Conservation (phyloP, 1,284 basidiomycete genomes). For the Pseudozyma pruni region DNA sequence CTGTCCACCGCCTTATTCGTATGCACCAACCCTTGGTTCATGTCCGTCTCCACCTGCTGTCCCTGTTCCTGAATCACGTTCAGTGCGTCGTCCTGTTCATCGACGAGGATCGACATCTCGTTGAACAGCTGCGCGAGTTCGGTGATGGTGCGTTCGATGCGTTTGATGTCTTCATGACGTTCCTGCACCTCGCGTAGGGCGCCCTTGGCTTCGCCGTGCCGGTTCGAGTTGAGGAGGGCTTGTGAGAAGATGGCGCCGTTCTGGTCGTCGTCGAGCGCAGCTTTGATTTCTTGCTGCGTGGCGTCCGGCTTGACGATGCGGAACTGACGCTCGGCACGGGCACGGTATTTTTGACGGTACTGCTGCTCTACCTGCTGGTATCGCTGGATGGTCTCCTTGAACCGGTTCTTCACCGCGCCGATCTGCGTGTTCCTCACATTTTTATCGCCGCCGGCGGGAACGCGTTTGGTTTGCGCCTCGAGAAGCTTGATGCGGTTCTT, state of each 20-base stretch:
- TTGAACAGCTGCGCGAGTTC: constrained; percentile 89
- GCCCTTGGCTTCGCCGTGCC: constrained; percentile 83
- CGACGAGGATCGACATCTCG: constrained; percentile 71
- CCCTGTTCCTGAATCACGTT: constrained; percentile 63
- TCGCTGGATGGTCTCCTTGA: constrained; percentile 71
- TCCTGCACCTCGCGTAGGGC: constrained; percentile 91
- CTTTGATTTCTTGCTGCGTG: constrained; percentile 81
- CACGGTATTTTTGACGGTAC: constrained; percentile 90
- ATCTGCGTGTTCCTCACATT: constrained; percentile 69
- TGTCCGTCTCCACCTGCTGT: constrained; percentile 60
- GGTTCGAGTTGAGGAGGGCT: constrained; percentile 80
- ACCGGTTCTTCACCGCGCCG: constrained; percentile 72
- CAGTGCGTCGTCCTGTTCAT: constrained; percentile 66
- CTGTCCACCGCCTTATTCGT: constrained; percentile 77
- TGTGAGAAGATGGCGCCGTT: constrained; percentile 84
- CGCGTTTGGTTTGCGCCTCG: constrained; percentile 54
- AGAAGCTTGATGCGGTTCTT: constrained; percentile 65
- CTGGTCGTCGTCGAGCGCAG: constrained; percentile 79
- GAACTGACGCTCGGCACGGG: constrained; percentile 93
- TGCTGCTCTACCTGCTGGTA: constrained; percentile 90
- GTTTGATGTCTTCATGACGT: constrained; percentile 85
- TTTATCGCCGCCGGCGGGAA: constrained; percentile 62
- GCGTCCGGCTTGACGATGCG: constrained; percentile 93
- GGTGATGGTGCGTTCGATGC: constrained; percentile 85
- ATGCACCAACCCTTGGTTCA: constrained; percentile 70